A percentile compares a stretch with the other conserved stretches of the same genome.
phyloP scores from a whole-genome alignment of 2,329 filamentous ascomycete genomes.

The Cyphellophora attinorum region DNA sequence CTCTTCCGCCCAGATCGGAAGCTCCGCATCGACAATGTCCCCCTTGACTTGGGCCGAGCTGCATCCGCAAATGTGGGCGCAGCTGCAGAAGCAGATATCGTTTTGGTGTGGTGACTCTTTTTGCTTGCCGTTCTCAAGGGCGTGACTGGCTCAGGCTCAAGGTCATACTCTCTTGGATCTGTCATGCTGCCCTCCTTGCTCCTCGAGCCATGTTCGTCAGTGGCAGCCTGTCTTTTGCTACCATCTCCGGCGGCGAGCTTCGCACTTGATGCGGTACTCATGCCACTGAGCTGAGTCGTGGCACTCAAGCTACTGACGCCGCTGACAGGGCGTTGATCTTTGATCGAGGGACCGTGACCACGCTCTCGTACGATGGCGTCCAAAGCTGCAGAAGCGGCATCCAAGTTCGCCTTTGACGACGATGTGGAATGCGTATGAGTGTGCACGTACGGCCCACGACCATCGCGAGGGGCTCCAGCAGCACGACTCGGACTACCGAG shows the following conservation, averaged over 20 bases:
- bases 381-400: background rate
- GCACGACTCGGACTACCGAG: background rate
- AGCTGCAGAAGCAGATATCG: too few relatives aligned
- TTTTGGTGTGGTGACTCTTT: background rate
- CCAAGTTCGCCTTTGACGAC: too few relatives aligned
- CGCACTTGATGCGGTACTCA: background rate
- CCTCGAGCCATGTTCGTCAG: too few relatives aligned
- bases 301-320: background rate
- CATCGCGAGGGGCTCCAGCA: background rate
- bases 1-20: background rate
- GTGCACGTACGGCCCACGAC: too few relatives aligned
- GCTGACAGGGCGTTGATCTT: background rate
- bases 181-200: slow-evolving; percentile 11
- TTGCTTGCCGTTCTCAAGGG: background rate
- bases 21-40: too few relatives aligned
- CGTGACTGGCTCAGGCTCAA: background rate
- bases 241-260: background rate
- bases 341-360: too few relatives aligned
- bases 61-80: too few relatives aligned
- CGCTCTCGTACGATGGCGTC: too few relatives aligned
- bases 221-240: too few relatives aligned
- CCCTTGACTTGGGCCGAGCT: too few relatives aligned
- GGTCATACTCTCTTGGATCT: slow-evolving; percentile 8
- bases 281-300: background rate
- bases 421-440: too few relatives aligned